These are phyloP conservation scores for Acacia melanoxylon DNA, from an alignment of 306 rosid species.

Conservation along the genomic window DNA sequence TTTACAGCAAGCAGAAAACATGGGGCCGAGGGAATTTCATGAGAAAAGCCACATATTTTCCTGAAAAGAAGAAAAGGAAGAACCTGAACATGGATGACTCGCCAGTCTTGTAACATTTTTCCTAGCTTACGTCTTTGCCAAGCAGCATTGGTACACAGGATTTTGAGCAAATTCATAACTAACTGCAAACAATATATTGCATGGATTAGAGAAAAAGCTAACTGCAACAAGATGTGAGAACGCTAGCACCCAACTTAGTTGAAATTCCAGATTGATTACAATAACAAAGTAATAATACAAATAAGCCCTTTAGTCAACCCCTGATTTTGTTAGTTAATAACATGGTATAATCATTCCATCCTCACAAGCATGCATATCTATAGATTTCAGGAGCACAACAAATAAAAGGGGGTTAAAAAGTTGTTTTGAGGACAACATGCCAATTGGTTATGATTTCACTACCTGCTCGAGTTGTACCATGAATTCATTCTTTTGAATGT, in stretches of 20 bases:
- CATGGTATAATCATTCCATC: not conserved
- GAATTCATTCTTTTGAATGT: conserved; percentile 70
- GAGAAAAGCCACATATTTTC: not conserved
- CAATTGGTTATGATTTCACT: conserved; percentile 31
- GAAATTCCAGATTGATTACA: conserved; percentile 22
- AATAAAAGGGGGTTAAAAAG: not conserved
- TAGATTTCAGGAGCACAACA: not conserved
- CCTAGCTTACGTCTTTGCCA: conserved; percentile 99
- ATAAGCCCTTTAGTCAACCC: not conserved
- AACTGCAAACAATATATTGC: conserved; percentile 57
- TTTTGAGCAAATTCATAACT: conserved; percentile 72
- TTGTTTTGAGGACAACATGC: conserved; percentile 3
- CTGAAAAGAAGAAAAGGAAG: conserved; percentile 33
- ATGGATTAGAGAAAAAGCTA: conserved; percentile 33
- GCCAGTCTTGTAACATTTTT: conserved; percentile 95
- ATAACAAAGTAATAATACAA: not conserved
- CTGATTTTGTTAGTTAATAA: not conserved
- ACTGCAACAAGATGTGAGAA: conserved; percentile 20
- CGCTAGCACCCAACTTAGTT: conserved; percentile 2
- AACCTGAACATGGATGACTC: conserved; percentile 83
- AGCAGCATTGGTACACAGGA: conserved; percentile 87
- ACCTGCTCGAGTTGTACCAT: conserved; percentile 89
- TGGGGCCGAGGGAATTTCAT: not conserved
- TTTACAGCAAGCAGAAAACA: not conserved
- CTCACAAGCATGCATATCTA: conserved; percentile 24